Conservation (phyloP, 208 protist species). For the Leishmania braziliensis region DNA sequence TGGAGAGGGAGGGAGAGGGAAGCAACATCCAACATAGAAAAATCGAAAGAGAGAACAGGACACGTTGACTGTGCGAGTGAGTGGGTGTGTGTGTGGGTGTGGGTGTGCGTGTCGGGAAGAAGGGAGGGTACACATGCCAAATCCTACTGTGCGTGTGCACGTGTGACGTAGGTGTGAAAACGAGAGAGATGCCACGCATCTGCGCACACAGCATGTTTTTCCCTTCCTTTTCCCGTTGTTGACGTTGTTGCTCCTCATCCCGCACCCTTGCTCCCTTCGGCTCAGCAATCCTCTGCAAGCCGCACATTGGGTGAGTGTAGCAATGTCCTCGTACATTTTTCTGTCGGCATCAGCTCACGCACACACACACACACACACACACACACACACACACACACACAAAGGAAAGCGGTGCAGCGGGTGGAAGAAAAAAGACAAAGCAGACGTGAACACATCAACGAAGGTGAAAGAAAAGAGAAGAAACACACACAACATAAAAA, state of each 20-base stretch:
- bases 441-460: background rate
- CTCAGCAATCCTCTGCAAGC: background rate
- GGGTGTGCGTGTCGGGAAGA: background rate
- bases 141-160: background rate
- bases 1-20: background rate
- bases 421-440: background rate
- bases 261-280: background rate
- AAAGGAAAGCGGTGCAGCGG: background rate
- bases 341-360: background rate
- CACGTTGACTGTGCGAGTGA: background rate
- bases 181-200: background rate
- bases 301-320: background rate
- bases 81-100: background rate
- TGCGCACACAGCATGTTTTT: background rate
- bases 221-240: background rate
- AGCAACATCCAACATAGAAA: background rate
- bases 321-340: background rate
- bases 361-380: background rate
- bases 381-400: conserved; percentile 10
- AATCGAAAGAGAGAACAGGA: background rate
- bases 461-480: conserved; percentile 4
- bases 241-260: background rate
- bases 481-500: background rate
- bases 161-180: background rate
- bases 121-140: background rate